Conservation (phyloP, 2,329 filamentous ascomycete genomes). For the Harringtonia aguacate region DNA sequence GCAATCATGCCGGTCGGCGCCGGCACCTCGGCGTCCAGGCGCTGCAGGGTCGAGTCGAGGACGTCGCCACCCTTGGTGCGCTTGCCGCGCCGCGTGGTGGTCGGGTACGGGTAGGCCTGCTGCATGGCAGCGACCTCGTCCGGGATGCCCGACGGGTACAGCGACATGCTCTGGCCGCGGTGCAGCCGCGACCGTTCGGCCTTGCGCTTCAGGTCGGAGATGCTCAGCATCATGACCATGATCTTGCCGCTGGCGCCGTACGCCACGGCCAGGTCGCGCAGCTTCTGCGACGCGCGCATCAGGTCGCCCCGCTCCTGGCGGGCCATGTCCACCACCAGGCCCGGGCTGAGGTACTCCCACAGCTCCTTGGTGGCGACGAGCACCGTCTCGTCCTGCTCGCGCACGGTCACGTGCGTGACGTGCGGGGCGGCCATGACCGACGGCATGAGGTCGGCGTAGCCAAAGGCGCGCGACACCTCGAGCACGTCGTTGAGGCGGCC, state of each 20-base stretch:
- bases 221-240: conserved; percentile 98
- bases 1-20: conserved; percentile 84
- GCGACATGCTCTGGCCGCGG: conserved; percentile 73
- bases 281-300: conserved; percentile 90
- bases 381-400: conserved; percentile 87
- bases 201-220: conserved; percentile 80
- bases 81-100: conserved; percentile 48
- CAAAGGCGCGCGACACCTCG: conserved; percentile 88
- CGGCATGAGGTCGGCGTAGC: conserved; percentile 86
- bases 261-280: conserved; percentile 88
- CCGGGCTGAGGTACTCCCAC: conserved; percentile 88
- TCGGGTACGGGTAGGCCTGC: conserved; percentile 38
- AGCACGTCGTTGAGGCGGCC: conserved; percentile 87
- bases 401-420: conserved; percentile 65
- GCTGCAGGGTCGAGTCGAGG: conserved; percentile 77
- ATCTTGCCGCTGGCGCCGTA: conserved; percentile 92
- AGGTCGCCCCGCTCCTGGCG: conserved; percentile 77
- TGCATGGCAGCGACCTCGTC: conserved; percentile 47
- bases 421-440: conserved; percentile 86
- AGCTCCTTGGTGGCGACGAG: conserved; percentile 84
- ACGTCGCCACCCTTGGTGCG: conserved; percentile 46
- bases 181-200: conserved; percentile 61
- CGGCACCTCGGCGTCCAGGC: conserved; percentile 82
- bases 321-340: conserved; percentile 84
- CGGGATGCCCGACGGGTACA: conserved; percentile 65